Base-by-base conservation (phyloP, 257 asterid species). In the Haberlea rhodopensis region DNA sequence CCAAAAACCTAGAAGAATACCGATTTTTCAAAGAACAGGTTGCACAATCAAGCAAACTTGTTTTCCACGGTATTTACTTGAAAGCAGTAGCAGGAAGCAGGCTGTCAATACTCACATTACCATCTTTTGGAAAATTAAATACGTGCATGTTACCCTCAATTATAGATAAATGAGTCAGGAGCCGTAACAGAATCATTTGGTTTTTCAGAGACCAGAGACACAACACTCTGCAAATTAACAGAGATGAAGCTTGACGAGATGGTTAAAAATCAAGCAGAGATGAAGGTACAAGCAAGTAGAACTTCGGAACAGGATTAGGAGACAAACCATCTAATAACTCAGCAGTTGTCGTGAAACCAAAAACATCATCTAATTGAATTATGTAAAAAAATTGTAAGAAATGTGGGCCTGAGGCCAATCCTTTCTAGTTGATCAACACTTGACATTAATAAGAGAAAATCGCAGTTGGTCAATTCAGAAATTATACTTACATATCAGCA, bases 401-500 rank as follows among this genome's bases (percentile, higher is more conserved):
- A n/a, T n/a, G n/a, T 46, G 75, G 73, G 66, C 71, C 61, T 63
- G 53, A 15, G 51, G 54, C 26, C 67, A 70, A 71, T 37, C 28
- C 20, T 15, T 43, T 6, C 28, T 16, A 18, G 51, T 18, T 49
- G 7, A 23, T 32, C 4, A 26, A 52, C n/a, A n/a, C n/a, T n/a
- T n/a, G n/a, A 53, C 61, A 25, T 57, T 18, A 62, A 56, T 61
- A n/a, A n/a, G n/a, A 66, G 31, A 66, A 55, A 23, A 19, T 10
- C 43, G 25, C 2, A 76, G 62, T 59, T 46, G 65, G 49, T 13
- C 15, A 40, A 15, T 57, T 23, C 18, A 69, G 27, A 72, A 21
- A 23, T 51, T 43, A 77, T 63, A 87, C 99, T 82, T 77, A 92
- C 99, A 92, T 87, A 65, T 83, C 88, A 68, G 71, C 46, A 26